Evolutionary conservation across 1,284 basidiomycete genomes (phyloP), one percentile per base, ranked within the genome.

Genomic region (Cryptococcus hybrid): DNA sequence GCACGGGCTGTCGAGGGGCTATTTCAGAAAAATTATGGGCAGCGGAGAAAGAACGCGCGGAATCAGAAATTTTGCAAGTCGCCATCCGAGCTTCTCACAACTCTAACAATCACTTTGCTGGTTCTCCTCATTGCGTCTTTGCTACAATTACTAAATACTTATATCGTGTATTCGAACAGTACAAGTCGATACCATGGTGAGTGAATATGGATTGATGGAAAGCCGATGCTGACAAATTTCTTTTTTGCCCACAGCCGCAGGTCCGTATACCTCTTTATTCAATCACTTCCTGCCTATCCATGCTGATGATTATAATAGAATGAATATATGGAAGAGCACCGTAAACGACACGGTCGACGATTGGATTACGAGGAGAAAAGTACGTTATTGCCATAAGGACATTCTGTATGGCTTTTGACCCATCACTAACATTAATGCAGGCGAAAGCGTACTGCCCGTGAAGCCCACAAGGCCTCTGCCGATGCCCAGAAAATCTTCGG

Each of bases 401-500:
- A 30, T 4, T 30, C 30, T 30, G 30, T 3, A 3, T 30, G 30
- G 30, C 30, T 30, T 30, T 30, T 30, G 30, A 30, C 2, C 30
- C 30, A 3, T 9, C 12, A 4, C 9, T 45, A 18, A 12, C 12
- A 37, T 47, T 5, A 44, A 30, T 36, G 3, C 37, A 96, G 93
- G 80, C 93, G 96, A 55, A 99, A 99, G 82, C 84, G 87, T 58
- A 88, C 90, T 67, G 96, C 96, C 57, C 89, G 96, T 76, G 84
- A 86, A 54, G 89, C 83, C n/a, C 96, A 99, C 80, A 88, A 88
- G 67, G 81, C 85, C 24, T 98, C 95, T 42, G 86, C 88, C 13
- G 82, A 86, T 57, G 92, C 94, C 12, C 94, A 98, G 80, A 94
- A 95, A 77, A 86, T 90, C 46, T 94, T 94, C 67, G 96, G 96